Conservation (phyloP, 2,329 filamentous ascomycete species). For the Colletotrichum acutatum region DNA sequence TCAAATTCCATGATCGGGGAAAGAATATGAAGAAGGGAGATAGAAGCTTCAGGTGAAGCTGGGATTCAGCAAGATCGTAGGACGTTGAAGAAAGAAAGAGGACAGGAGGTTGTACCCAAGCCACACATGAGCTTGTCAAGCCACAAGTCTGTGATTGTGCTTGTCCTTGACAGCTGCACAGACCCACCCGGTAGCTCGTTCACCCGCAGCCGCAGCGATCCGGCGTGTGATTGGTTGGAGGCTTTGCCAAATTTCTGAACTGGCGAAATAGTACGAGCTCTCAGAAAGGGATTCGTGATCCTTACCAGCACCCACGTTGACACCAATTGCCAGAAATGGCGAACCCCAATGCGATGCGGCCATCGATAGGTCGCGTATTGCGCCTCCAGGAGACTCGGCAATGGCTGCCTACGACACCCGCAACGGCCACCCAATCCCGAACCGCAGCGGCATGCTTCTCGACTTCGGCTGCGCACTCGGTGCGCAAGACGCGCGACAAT, state of each 20-base stretch:
- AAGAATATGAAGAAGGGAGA: background rate
- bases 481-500: slow-evolving; percentile 73
- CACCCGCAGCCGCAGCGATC: slow-evolving; percentile 16
- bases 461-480: slow-evolving; percentile 62
- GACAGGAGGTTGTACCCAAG: background rate
- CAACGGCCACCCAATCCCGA: slow-evolving; percentile 15
- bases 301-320: slow-evolving; percentile 24
- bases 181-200: slow-evolving; percentile 22
- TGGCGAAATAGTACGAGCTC: slow-evolving; percentile 31
- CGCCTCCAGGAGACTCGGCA: slow-evolving; percentile 31
- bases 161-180: background rate
- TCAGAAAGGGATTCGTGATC: slow-evolving; percentile 22
- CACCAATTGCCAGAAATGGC: slow-evolving; percentile 42
- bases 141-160: background rate
- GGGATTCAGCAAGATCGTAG: background rate
- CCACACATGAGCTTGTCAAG: background rate
- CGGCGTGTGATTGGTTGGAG: slow-evolving; percentile 20
- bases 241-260: slow-evolving; percentile 24
- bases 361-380: slow-evolving; percentile 44
- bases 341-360: slow-evolving; percentile 42
- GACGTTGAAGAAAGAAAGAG: background rate
- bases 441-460: slow-evolving; percentile 55
- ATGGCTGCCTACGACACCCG: slow-evolving; percentile 9
- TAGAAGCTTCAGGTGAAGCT: background rate
- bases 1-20: background rate